Conservation (phyloP, 176 grass and related monocot genomes). For the Otatea glauca region DNA sequence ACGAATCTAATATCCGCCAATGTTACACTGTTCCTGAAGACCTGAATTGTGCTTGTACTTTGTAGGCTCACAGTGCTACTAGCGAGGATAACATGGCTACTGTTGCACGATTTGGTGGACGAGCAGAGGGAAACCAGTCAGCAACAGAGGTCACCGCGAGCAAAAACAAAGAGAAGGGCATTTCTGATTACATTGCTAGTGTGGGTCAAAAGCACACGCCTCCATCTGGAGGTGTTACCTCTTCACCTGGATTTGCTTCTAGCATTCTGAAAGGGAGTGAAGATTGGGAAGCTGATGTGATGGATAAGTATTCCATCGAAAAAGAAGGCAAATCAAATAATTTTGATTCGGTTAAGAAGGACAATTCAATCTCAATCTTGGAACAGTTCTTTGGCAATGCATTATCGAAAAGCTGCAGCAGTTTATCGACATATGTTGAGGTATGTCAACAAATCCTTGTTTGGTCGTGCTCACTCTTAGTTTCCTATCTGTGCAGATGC, state of each 20-base stretch:
- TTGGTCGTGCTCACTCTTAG: slow-evolving; percentile 26
- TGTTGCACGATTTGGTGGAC: slow-evolving; percentile 36
- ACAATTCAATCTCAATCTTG: slow-evolving; percentile 70
- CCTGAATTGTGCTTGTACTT: slow-evolving; percentile 31
- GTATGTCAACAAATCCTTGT: slow-evolving; percentile 31
- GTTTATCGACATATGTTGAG: slow-evolving; percentile 55
- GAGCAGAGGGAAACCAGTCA: slow-evolving; percentile 48
- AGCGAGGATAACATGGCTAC: slow-evolving; percentile 31
- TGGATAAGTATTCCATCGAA: slow-evolving; percentile 63
- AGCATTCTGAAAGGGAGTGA: slow-evolving; percentile 52
- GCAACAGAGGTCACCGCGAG: slow-evolving; percentile 25
- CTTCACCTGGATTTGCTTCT: slow-evolving; percentile 47
- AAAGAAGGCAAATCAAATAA: slow-evolving; percentile 51
- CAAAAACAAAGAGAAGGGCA: slow-evolving; percentile 50
- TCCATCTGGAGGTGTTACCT: slow-evolving; percentile 33
- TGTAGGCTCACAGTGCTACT: slow-evolving; percentile 49
- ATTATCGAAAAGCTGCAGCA: slow-evolving; percentile 58
- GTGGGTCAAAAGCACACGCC: slow-evolving; percentile 23
- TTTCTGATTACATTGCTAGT: slow-evolving; percentile 44
- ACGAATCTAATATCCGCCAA: background rate
- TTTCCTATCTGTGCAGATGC: slow-evolving; percentile 19
- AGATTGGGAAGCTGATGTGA: slow-evolving; percentile 56
- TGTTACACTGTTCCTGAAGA: slow-evolving; percentile 7
- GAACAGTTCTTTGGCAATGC: slow-evolving; percentile 84
- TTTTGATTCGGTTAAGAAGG: slow-evolving; percentile 51